A percentile compares a stretch with the other conserved stretches of the same genome.
Conservation (phyloP, 192 early-diverging fungal genomes). For the Coemansia sp. region DNA sequence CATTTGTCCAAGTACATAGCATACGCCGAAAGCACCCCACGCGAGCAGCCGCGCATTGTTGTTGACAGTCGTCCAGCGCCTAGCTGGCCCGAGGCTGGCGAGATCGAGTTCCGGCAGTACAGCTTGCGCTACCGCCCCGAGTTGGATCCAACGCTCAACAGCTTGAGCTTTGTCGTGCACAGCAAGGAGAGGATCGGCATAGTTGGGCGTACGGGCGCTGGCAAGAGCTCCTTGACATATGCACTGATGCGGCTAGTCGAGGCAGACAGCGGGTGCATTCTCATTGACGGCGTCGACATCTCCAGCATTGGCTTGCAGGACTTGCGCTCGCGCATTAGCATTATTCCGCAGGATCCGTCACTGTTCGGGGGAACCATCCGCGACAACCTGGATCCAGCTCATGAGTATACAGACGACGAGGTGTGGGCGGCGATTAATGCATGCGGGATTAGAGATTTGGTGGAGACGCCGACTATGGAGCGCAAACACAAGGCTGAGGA, state of each 20-base stretch:
- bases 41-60: slow-evolving; percentile 68
- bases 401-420: too few relatives aligned
- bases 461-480: too few relatives aligned
- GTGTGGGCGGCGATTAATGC: too few relatives aligned
- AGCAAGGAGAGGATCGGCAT: slow-evolving; percentile 82
- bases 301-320: too few relatives aligned
- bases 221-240: slow-evolving; percentile 73
- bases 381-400: too few relatives aligned
- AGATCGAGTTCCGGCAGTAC: slow-evolving; percentile 58
- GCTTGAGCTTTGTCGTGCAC: slow-evolving; percentile 60
- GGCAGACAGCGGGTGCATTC: slow-evolving; percentile 57
- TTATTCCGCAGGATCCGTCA: too few relatives aligned
- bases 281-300: too few relatives aligned
- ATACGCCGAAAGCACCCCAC: not conserved
- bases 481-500: too few relatives aligned
- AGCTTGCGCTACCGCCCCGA: slow-evolving; percentile 12
- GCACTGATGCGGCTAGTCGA: slow-evolving; percentile 79
- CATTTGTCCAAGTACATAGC: not conserved
- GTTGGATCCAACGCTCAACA: slow-evolving; percentile 1
- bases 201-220: slow-evolving; percentile 86
- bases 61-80: slow-evolving; percentile 53
- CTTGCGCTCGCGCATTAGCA: too few relatives aligned
- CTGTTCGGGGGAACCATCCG: too few relatives aligned
- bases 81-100: slow-evolving; percentile 68
- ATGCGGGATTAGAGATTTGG: too few relatives aligned